A percentile compares a stretch with the other conserved stretches of the same genome.
Conservation (phyloP, 352 stramenopile species). For the Phytophthora crassamura region DNA sequence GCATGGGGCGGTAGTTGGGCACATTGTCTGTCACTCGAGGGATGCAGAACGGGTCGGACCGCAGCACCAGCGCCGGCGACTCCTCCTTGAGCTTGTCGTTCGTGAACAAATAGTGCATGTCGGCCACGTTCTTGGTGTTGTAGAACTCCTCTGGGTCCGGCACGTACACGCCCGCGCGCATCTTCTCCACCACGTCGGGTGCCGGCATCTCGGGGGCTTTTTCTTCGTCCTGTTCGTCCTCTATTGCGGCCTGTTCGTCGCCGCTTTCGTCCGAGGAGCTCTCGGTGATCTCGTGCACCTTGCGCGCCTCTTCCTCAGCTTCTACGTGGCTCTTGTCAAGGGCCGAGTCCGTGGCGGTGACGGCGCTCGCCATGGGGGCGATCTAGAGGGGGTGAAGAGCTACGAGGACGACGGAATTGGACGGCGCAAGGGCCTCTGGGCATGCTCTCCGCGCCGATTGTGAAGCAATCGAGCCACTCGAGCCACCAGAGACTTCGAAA, state of each 20-base stretch:
- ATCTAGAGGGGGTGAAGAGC: not conserved
- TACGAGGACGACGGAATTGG: conserved; percentile 5
- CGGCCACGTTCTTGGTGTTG: conserved; percentile 48
- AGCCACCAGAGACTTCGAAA: conserved; percentile 11
- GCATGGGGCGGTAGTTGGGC: conserved; percentile 64
- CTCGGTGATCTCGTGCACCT: conserved; percentile 48
- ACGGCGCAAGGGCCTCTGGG: conserved; percentile 26
- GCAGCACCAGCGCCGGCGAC: conserved; percentile 51
- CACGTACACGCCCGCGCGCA: conserved; percentile 28
- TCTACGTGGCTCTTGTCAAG: conserved; percentile 4
- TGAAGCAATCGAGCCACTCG: conserved; percentile 21
- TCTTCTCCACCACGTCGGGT: conserved; percentile 30
- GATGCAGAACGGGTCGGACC: conserved; percentile 76
- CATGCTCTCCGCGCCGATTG: conserved; percentile 38
- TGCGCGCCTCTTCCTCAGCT: not conserved
- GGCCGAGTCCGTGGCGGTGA: not conserved
- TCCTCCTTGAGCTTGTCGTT: conserved; percentile 73
- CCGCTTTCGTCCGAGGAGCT: conserved; percentile 48
- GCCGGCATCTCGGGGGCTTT: conserved; percentile 15
- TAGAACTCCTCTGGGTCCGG: conserved; percentile 33
- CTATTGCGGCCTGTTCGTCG: conserved; percentile 20
- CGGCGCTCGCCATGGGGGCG: conserved; percentile 19
- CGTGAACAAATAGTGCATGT: conserved; percentile 69
- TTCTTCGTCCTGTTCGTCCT: conserved; percentile 23
- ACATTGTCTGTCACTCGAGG: conserved; percentile 79